These are phyloP conservation scores for Diaporthe destruens DNA, from an alignment of 2,329 filamentous ascomycete species.

Conservation along the genomic window DNA sequence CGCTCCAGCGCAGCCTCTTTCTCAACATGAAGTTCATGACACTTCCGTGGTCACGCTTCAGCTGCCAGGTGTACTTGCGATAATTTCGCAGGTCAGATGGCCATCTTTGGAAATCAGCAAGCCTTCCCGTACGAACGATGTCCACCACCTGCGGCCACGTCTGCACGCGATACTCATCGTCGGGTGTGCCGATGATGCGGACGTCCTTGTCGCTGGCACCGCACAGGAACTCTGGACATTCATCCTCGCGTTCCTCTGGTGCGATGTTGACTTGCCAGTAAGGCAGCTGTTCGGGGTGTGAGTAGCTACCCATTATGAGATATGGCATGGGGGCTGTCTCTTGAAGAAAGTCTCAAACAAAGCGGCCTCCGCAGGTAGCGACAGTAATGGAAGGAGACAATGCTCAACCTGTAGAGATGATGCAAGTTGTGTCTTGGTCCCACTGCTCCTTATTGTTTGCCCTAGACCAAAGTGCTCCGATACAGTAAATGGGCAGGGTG, in stretches of 20 bases:
- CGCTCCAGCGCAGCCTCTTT: slow-evolving; percentile 77
- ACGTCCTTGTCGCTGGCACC: slow-evolving; percentile 76
- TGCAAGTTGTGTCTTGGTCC: neutral
- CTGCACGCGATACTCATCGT: slow-evolving; percentile 72
- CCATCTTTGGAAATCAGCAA: slow-evolving; percentile 81
- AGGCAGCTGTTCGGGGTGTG: slow-evolving; percentile 54
- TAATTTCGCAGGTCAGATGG: slow-evolving; percentile 86
- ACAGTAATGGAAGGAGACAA: neutral
- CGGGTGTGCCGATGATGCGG: slow-evolving; percentile 76
- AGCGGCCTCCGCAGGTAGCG: slow-evolving; percentile 12
- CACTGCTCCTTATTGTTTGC: neutral
- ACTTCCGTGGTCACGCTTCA: slow-evolving; percentile 78
- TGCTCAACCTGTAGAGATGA: neutral
- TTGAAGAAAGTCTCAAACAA: neutral
- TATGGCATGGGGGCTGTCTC: neutral
- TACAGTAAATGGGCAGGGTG: neutral
- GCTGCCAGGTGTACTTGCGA: slow-evolving; percentile 73
- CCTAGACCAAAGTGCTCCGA: neutral
- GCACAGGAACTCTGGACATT: slow-evolving; percentile 79
- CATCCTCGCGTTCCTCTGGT: slow-evolving; percentile 66
- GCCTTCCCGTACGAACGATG: slow-evolving; percentile 73
- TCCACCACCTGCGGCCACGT: slow-evolving; percentile 78
- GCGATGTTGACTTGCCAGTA: slow-evolving; percentile 91
- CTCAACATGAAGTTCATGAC: slow-evolving; percentile 82
- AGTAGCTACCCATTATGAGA: slow-evolving; percentile 53